Conservation (phyloP, 2,329 filamentous ascomycete species). For the Plectosphaerella sp. region DNA sequence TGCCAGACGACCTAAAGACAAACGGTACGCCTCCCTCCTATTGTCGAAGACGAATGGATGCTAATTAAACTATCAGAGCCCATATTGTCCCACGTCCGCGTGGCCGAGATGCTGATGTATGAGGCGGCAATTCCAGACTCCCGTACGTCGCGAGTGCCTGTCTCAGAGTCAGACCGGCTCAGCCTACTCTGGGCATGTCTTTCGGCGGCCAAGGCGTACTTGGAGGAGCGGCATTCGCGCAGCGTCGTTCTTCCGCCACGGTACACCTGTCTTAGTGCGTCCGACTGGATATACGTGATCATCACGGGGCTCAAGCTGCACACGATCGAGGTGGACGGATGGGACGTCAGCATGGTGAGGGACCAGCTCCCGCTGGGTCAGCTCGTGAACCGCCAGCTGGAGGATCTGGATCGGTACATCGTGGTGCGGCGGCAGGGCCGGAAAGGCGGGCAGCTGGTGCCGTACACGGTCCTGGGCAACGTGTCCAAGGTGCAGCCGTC, state of each 20-base stretch:
- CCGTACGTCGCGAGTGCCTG: conserved; percentile 13
- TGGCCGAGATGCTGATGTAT: conserved; percentile 42
- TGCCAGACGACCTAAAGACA: conserved; percentile 27
- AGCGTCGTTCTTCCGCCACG: conserved; percentile 26
- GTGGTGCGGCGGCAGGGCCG: conserved; percentile 12
- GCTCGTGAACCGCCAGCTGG: conserved; percentile 22
- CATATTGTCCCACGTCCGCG: conserved; percentile 34
- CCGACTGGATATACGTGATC: conserved; percentile 42
- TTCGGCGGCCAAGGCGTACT: conserved; percentile 32
- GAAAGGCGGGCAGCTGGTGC: conserved; percentile 4
- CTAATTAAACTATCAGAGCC: conserved; percentile 21
- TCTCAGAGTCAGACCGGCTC: conserved; percentile 29
- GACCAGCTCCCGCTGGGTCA: conserved; percentile 28
- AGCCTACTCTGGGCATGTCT: conserved; percentile 42
- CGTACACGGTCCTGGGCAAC: neutral
- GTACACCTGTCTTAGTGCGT: conserved; percentile 38
- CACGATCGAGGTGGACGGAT: conserved; percentile 38
- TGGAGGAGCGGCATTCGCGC: conserved; percentile 27
- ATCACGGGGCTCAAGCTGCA: conserved; percentile 43
- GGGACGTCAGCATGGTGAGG: conserved; percentile 33
- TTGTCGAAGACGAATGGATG: neutral
- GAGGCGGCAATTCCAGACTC: conserved; percentile 39
- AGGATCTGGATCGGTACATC: conserved; percentile 21
- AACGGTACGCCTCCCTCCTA: conserved; percentile 22
- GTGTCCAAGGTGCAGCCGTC: neutral